Evolutionary conservation across 139 green algal species (phyloP), one percentile per base, ranked within the genome.

Genomic region (Chlorella ohadii): DNA sequence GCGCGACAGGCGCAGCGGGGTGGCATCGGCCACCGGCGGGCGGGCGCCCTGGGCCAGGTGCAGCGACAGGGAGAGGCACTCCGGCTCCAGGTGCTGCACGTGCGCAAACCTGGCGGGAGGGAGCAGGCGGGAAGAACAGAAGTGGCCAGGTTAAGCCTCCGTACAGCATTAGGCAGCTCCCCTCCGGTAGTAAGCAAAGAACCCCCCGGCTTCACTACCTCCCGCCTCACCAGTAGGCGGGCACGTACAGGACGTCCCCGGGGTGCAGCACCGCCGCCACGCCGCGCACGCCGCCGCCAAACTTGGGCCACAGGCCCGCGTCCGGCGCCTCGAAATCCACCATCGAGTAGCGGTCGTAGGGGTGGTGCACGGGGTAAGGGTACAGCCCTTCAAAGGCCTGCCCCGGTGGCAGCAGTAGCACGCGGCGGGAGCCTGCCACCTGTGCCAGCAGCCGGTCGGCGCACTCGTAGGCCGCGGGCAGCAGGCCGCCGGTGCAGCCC

Each of bases 311-410:
- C 44, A 88, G 74, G 20, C 77, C 68, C 7, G 89, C 51, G 31
- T 94, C 84, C 4, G 87, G 87, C 25, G 87, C 59, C 68, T 95
- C 93, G 25, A 94, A 82, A 68, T 95, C 88, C 27, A 94, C 87
- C 86, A 95, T 94, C 63, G 88, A 91, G 80, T 94, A 94, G 28
- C 83, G 27, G 80, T 97, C 94, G 81, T 97, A 97, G 13, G 92
- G 82, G 86, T 97, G 94, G 31, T 90, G 78, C 22, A 91, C 59
- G n/a, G 94, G 94, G 85, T 91, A 97, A 17, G 94, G 94, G 81
- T 94, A 95, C 79, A 95, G 73, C 36, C 91, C 91, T 1, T 79
- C 36, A 55, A 94, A 93, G 0, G 88, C 88, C 63, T 90, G 59
- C 11, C 79, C 55, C 7, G 94, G 91, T 0, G 84, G 41, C 55